A percentile compares a stretch with the other conserved stretches of the same genome.
Conservation (phyloP, 1,139 yeast genomes). For the Taphrina wiesneri region DNA sequence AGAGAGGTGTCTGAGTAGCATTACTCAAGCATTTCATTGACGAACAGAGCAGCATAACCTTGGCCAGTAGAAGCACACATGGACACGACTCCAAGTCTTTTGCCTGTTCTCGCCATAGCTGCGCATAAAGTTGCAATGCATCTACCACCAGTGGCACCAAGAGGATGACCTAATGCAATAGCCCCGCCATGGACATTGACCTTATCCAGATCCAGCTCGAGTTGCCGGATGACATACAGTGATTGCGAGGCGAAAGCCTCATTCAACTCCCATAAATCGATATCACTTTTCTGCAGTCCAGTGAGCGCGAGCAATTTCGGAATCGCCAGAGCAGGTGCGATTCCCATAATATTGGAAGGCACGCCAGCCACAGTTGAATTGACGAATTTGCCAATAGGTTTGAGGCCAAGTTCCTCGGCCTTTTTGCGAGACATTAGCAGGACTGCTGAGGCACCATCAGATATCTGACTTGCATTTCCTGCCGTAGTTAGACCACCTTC, state of each 20-base stretch:
- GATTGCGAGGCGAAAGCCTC: constrained; percentile 99
- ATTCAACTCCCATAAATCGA: constrained; percentile 79
- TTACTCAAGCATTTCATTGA: constrained; percentile 2
- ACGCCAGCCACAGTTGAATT: constrained; percentile 80
- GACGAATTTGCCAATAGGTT: constrained; percentile 71
- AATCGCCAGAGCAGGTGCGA: constrained; percentile 93
- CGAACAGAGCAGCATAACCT: constrained; percentile 71
- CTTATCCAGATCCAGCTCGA: constrained; percentile 66
- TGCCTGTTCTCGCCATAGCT: constrained; percentile 63
- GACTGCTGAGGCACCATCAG: constrained; percentile 94
- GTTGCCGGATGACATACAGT: constrained; percentile 65
- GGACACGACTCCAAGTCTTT: constrained; percentile 84
- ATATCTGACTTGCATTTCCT: constrained; percentile 92
- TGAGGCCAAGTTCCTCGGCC: constrained; percentile 71
- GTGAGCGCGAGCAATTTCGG: constrained; percentile 71
- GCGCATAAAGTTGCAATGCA: constrained; percentile 84
- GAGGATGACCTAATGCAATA: constrained; percentile 91
- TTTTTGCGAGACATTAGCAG: constrained; percentile 79
- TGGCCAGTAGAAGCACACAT: constrained; percentile 99
- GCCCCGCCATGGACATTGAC: constrained; percentile 96
- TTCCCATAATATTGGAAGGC: constrained; percentile 96
- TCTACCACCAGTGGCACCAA: constrained; percentile 94
- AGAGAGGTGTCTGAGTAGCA: no score
- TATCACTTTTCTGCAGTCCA: constrained; percentile 63
- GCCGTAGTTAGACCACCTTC: constrained; percentile 64